Evolutionary conservation across 352 stramenopile genomes (phyloP), one percentile per base, ranked within the genome.

Genomic region (Salisapilia sapeloensis): DNA sequence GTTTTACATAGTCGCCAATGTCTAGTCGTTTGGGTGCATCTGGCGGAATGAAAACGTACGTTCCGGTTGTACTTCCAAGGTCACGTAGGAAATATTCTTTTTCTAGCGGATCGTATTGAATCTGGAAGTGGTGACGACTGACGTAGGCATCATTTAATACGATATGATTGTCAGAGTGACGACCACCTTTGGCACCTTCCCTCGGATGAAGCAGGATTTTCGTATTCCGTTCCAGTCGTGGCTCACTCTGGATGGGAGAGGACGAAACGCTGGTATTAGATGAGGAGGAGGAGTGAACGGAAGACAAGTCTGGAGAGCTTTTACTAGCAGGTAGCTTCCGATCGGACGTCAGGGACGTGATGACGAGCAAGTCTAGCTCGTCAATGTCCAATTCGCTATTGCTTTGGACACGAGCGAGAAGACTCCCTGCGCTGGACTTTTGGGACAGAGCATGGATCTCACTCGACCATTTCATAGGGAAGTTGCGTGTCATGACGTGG

Each of bases 1-100:
- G 35, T 28, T 78, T 79, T 18, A 90, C 58, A 34, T 60, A 62
- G 41, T 90, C 67, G 17, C 69, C 47, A 18, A 82, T 52, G 35
- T 55, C 49, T 35, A 90, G 51, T 6, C 65, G 56, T 43, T 83
- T 82, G n/a, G 65, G 64, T 13, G 62, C 48, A 22, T 78, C 50
- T 6, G 74, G 62, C 27, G 72, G 78, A 31, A 90, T 48, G 29
- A 81, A 90, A 18, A 86, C 19, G 24, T 79, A 90, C 18, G 74
- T 90, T 12, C 74, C 74, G 0, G 70, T 86, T 14, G 67, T 84
- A 25, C 64, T 83, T 20, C 74, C 70, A 4, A 81, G 53, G 36
- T 90, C 74, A 30, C 82, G 62, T 2, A 90, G 46, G 39, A 60
- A 89, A 36, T 85, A 90, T 35, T 81, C 69, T 37, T 84, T 85